Evolutionary conservation across 208 protist genomes (phyloP).

Genomic region (Acanthamoeba rhysodes): DNA sequence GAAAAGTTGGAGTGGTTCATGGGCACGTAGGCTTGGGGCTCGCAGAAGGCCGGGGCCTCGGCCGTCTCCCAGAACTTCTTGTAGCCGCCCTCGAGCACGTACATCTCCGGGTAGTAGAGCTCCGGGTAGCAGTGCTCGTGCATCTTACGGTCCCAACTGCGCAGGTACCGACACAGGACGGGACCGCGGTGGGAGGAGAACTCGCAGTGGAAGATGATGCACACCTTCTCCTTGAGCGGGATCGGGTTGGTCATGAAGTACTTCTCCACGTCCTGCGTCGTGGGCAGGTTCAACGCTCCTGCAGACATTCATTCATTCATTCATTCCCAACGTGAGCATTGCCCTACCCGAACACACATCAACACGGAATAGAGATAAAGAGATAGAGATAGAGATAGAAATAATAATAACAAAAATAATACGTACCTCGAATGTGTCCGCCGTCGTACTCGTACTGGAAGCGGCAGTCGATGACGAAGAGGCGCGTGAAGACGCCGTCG

Average conservation of each 20-base stretch:
- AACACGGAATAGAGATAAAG: too few species aligned
- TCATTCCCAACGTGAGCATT: too few species aligned
- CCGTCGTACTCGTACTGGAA: conserved; percentile 84
- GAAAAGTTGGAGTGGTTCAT: background rate
- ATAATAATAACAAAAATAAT: background rate
- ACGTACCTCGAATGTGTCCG: conserved; percentile 78
- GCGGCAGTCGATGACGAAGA: conserved; percentile 80
- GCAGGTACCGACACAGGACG: conserved; percentile 39
- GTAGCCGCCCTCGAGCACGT: conserved; percentile 78
- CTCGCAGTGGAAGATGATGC: conserved; percentile 82
- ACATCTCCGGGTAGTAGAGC: conserved; percentile 77
- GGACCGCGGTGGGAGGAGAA: conserved; percentile 76
- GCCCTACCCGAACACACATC: too few species aligned
- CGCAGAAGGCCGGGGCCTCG: background rate
- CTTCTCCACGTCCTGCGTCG: conserved; percentile 47
- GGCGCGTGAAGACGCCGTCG: background rate
- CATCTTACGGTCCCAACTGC: conserved; percentile 30
- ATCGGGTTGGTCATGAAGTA: conserved; percentile 25
- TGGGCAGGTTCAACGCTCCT: background rate
- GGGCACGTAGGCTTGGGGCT: conserved; percentile 5
- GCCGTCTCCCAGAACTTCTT: conserved; percentile 69
- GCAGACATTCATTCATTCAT: too few species aligned
- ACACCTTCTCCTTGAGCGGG: background rate
- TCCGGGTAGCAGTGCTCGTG: conserved; percentile 41
- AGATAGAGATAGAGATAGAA: background rate